phyloP scores from a whole-genome alignment of 192 early-diverging fungal species.

The Gonapodya prolifera region DNA sequence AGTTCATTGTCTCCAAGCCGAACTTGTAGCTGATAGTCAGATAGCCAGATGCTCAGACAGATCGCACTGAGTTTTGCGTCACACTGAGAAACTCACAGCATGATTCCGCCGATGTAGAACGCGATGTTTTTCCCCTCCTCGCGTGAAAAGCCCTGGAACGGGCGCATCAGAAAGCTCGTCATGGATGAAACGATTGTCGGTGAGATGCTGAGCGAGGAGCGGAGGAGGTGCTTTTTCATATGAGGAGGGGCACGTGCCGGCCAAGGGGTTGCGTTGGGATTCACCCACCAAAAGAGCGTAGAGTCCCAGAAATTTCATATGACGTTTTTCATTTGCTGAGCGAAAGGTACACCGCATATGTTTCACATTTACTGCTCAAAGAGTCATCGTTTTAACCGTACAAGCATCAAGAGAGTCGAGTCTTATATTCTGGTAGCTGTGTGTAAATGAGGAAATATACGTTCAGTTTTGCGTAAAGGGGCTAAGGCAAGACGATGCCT shows the following conservation, averaged over 20 bases:
- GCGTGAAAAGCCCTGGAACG: constrained; percentile 6
- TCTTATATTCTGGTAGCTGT: too few relatives aligned
- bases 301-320: constrained; percentile 11
- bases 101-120: constrained; percentile 42
- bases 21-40: too few relatives aligned
- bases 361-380: too few relatives aligned
- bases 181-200: not conserved
- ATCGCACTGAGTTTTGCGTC: not conserved
- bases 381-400: too few relatives aligned
- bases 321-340: too few relatives aligned
- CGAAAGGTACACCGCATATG: too few relatives aligned
- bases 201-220: not conserved
- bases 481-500: too few relatives aligned
- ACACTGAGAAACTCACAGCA: constrained; percentile 29
- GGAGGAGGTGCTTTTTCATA: constrained; percentile 10
- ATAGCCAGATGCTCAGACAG: too few relatives aligned
- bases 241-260: constrained; percentile 8
- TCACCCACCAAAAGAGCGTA: constrained; percentile 8
- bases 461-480: too few relatives aligned
- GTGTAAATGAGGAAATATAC: too few relatives aligned
- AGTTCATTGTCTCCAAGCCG: constrained; percentile 28
- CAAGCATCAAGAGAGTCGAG: too few relatives aligned
- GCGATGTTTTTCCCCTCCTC: constrained; percentile 26
- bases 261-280: constrained; percentile 10
- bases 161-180: not conserved